Base-by-base conservation (phyloP, 768 basidiomycete genomes). In the Floccularia luteovirens region DNA sequence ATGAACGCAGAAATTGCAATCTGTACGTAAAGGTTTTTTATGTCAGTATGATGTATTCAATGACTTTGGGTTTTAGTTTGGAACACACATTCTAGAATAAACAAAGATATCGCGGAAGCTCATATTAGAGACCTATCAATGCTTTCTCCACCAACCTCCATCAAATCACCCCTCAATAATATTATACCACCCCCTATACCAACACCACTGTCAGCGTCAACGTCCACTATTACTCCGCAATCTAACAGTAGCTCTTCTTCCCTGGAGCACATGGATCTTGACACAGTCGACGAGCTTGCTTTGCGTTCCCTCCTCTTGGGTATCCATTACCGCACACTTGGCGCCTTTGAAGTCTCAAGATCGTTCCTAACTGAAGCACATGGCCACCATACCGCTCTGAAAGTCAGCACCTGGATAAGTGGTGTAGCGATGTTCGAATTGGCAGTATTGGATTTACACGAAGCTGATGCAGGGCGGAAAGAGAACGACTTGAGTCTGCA, bases 1-100 rank as follows among this genome's bases (percentile, higher is more conserved):
- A n/a, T n/a, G n/a, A n/a, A n/a, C n/a, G n/a, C n/a, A n/a, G 87
- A 89, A 54, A 66, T 90, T 21, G 79, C 62, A 2, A 70, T 88
- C 37, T 87, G 85, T 87, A 50, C 47, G 78, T 64, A 2, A 28
- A 19, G 16, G 8, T 23, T 22, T 23, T 35, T n/a, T 3, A 19
- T 25, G 4, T 31, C 16, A 23, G 3, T 7, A 25, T 2, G 14
- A 35, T 19, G 33, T 35, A 35, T 35, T 11, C 2, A 3, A 20
- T 37, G 27, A 30, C 25, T 17, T 37, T 21, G 21, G 36, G n/a
- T 30, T 19, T 24, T 41, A 86, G 84, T 89, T 59, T 89, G 87
- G 86, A 90, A 89, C 51, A 79, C 70, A 0, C 80, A 87, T 52
- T 55, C 72, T n/a, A 74, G 82, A 3, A 70, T 85, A 31, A 62